Evolutionary conservation across 176 grass and related monocot genomes (phyloP), one percentile per base, ranked within the genome.

Genomic region (Eleusine coracana): DNA sequence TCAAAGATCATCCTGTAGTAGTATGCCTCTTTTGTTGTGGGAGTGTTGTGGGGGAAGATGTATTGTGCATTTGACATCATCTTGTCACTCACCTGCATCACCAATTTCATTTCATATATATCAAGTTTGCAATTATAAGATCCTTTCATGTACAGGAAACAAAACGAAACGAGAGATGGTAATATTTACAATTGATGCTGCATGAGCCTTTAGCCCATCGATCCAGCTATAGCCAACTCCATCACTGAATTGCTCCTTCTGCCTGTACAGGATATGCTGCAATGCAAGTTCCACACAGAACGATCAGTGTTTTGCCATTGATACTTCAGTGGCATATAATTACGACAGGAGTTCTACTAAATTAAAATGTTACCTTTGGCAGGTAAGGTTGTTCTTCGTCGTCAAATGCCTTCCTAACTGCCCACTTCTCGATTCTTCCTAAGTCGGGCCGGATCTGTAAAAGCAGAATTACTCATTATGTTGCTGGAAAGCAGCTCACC

Each of bases 231-330:
- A 98, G 15, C 92, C 92, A 66, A 98, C 88, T 1, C 92, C 95
- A 45, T 98, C 95, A 56, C 92, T 98, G 77, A 98, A 98, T 36
- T 98, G 95, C 67, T 98, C 95, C 78, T 95, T 95, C 73, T 98
- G 88, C 68, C 90, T 94, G 49, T 98, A 93, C 44, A 98, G 77
- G 80, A 94, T 94, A 65, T 95, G 88, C 90, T 94, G 81, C 86
- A 72, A 29, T 34, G 42, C 25, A 8, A 15, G 13, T 0, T 48
- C 67, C 39, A 66, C 27, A 81, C 49, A 62, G 1, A 60, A 44
- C 1, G 36, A 10, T 68, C 34, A 34, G 31, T 54, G 74, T 1
- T 6, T 49, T 21, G 15, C 6, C 21, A 46, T 46, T 0, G 15
- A 5, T 65, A 16, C 5, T 83, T 16, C 31, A 45, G 17, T 23